These are phyloP conservation scores for Setaria italica DNA, from an alignment of 202 grass and related monocot genomes.

Conservation along the genomic window DNA sequence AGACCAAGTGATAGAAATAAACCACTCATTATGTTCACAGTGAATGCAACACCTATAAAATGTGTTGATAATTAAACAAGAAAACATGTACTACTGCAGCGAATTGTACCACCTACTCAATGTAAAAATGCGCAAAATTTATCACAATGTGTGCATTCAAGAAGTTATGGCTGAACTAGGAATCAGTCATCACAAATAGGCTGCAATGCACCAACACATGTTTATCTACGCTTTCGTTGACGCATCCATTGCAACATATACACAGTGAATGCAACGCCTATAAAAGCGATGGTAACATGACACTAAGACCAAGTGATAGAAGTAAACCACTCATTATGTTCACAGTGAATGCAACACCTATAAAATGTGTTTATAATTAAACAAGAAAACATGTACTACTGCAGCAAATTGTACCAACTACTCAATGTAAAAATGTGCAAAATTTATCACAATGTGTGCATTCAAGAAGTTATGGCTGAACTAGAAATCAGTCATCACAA, in stretches of 20 bases:
- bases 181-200: slow-evolving; percentile 23
- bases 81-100: neutral
- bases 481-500: slow-evolving; percentile 23
- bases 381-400: neutral
- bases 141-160: slow-evolving; percentile 44
- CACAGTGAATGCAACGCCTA: slow-evolving; percentile 76
- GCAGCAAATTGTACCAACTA: neutral
- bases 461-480: slow-evolving; percentile 13
- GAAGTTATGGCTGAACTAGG: slow-evolving; percentile 12
- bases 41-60: too few relatives aligned
- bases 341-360: too few relatives aligned
- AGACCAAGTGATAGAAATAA: neutral
- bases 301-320: neutral
- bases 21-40: neutral
- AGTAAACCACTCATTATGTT: neutral
- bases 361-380: too few relatives aligned
- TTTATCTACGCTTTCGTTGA: slow-evolving; percentile 66
- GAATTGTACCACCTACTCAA: neutral
- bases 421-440: neutral
- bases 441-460: slow-evolving; percentile 45
- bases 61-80: too few relatives aligned
- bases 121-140: neutral
- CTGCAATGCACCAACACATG: slow-evolving; percentile 60
- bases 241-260: slow-evolving; percentile 53
- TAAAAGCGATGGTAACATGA: slow-evolving; percentile 48